Base-by-base conservation (phyloP, 371 early-diverging fungal species). In the Lichtheimia corymbifera region DNA sequence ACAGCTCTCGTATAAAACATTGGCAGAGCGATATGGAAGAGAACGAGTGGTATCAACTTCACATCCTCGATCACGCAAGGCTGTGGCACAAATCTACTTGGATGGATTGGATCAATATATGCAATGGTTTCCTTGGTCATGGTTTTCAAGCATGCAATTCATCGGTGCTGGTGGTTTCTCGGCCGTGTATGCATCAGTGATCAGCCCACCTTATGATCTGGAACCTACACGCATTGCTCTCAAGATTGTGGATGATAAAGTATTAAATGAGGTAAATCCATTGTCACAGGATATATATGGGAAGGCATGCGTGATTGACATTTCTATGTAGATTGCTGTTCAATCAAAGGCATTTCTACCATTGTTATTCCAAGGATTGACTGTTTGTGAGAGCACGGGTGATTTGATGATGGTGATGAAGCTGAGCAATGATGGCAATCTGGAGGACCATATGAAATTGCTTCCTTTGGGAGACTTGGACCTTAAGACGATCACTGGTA, bases 371-470 rank as follows among this genome's bases (percentile, higher is more conserved):
- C 75, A 73, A 60, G 80, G 80, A 1, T 44, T 80, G 14, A 79
- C 79, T 14, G 76, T 79, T n/a, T 79, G 79, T 53, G 72, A 79
- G 47, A 79, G 71, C 14, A 79, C 79, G 1, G 76, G 79, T 4
- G 80, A 80, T 62, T 47, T 80, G 18, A 76, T 80, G 77, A 80
- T 80, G 80, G 77, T 80, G 3, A 77, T 80, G 77, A 80, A 76
- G 40, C 58, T 66, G 40, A 74, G 77, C 27, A 74, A 73, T 51
- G 77, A 77, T 44, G 80, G 80, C 0, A 76, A 80, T 50, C 60
- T 79, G 2, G 79, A 79, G 61, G 79, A 79, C 40, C 79, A 79
- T 27, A 75, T 75, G 76, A 66, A 75, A 17, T 72, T 73, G 30
- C 27, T 73, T 2, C 79, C 79, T 7, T 27, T 79, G 20, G 79